These are phyloP conservation scores for Irpex sp. DNA, from an alignment of 1,284 basidiomycete genomes.

Conservation along the genomic window DNA sequence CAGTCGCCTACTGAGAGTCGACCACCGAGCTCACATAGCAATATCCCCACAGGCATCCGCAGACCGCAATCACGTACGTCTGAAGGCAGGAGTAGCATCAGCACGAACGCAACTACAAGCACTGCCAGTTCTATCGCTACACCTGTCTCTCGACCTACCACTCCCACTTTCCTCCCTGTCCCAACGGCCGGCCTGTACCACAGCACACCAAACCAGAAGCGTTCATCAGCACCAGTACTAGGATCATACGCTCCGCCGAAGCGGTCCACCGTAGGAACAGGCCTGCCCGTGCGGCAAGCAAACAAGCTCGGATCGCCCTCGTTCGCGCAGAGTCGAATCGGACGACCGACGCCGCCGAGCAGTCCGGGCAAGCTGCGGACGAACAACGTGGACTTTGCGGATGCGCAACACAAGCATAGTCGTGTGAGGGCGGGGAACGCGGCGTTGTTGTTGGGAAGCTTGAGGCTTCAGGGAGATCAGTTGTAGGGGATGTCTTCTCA, in stretches of 20 bases:
- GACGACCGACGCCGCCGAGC: slow-evolving; percentile 41
- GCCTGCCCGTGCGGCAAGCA: slow-evolving; percentile 46
- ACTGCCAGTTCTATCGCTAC: slow-evolving; percentile 53
- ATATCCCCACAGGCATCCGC: slow-evolving; percentile 38
- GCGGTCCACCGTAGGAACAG: slow-evolving; percentile 44
- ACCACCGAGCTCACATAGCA: slow-evolving; percentile 36
- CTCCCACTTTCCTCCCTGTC: slow-evolving; percentile 71
- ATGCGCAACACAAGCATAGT: slow-evolving; percentile 15
- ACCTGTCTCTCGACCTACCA: slow-evolving; percentile 67
- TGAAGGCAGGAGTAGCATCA: slow-evolving; percentile 42
- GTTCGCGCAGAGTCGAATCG: slow-evolving; percentile 60
- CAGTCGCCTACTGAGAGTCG: slow-evolving; percentile 29
- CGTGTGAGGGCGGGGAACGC: slow-evolving; percentile 14
- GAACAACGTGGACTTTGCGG: slow-evolving; percentile 22
- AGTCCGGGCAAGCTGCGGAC: slow-evolving; percentile 32
- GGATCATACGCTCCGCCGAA: slow-evolving; percentile 45
- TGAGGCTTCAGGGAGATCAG: not conserved
- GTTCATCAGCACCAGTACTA: slow-evolving; percentile 47
- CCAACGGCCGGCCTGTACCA: slow-evolving; percentile 49
- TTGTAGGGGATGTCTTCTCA: not conserved
- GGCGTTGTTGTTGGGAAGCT: slow-evolving; percentile 13
- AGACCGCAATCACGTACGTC: slow-evolving; percentile 72
- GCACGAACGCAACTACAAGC: slow-evolving; percentile 46
- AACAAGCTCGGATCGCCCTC: slow-evolving; percentile 40
- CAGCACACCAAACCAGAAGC: slow-evolving; percentile 46